A percentile compares a stretch with the other conserved stretches of the same genome.
Conservation (phyloP, 345 rosid genomes). For the Trapa bicornis region DNA sequence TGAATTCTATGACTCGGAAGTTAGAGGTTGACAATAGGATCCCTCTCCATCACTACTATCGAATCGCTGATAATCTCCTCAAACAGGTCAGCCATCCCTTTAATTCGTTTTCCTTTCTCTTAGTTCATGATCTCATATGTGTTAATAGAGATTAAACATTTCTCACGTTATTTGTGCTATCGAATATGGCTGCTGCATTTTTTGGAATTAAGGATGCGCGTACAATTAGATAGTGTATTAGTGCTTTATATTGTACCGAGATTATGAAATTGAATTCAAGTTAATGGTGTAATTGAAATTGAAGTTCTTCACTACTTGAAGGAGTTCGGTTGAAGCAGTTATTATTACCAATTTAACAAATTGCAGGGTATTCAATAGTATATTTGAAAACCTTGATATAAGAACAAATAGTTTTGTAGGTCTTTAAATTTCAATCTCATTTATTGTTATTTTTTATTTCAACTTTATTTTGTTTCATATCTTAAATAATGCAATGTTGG, state of each 20-base stretch:
- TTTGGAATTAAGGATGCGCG: neutral
- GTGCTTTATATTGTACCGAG: neutral
- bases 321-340: neutral
- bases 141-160: too few species aligned
- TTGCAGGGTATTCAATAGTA: neutral
- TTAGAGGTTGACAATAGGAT: conserved; percentile 79
- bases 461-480: neutral
- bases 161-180: neutral
- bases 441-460: neutral
- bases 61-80: conserved; percentile 90
- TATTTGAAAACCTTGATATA: neutral
- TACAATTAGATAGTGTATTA: neutral
- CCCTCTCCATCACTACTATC: conserved; percentile 61
- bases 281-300: neutral
- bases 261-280: neutral
- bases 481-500: neutral
- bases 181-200: neutral
- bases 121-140: too few species aligned
- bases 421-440: neutral
- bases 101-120: neutral
- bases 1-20: conserved; percentile 40
- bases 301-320: neutral
- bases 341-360: neutral
- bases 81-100: conserved; percentile 39
- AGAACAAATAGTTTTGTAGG: neutral